Percentiles rank a stretch among this genome's conserved stretches.
These are phyloP conservation scores for Aspergillus homomorphus DNA, from an alignment of 495 filamentous ascomycete genomes.

Conservation along the genomic window DNA sequence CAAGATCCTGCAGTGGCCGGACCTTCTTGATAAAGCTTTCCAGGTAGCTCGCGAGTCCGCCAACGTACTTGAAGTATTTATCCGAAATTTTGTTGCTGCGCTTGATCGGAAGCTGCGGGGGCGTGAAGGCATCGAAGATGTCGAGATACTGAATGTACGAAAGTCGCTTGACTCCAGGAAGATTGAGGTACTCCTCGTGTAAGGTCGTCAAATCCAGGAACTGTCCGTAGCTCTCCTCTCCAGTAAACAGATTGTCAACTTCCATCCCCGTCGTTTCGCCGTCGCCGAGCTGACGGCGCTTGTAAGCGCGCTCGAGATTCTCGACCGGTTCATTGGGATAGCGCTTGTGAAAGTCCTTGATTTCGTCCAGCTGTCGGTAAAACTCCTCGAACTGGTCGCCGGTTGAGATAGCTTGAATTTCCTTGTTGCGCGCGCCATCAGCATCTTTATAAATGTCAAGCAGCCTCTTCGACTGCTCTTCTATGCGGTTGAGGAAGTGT, in stretches of 20 bases:
- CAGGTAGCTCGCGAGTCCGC: slow-evolving; percentile 73
- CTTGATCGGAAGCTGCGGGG: slow-evolving; percentile 67
- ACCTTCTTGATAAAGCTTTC: slow-evolving; percentile 82
- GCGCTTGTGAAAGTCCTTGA: slow-evolving; percentile 82
- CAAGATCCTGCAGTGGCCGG: slow-evolving; percentile 76
- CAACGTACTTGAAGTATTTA: slow-evolving; percentile 85
- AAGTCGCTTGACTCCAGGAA: slow-evolving; percentile 76
- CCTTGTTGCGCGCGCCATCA: slow-evolving; percentile 64
- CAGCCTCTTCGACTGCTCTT: slow-evolving; percentile 76
- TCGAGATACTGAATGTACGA: slow-evolving; percentile 91
- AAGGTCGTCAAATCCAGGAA: slow-evolving; percentile 81
- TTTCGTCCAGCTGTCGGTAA: slow-evolving; percentile 74
- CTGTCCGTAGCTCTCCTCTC: slow-evolving; percentile 87
- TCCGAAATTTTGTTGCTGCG: slow-evolving; percentile 81
- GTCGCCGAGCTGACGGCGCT: slow-evolving; percentile 63
- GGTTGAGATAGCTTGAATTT: slow-evolving; percentile 78
- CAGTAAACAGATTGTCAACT: slow-evolving; percentile 89
- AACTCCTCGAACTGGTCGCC: slow-evolving; percentile 92
- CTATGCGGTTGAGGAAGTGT: slow-evolving; percentile 81
- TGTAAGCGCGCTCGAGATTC: slow-evolving; percentile 90
- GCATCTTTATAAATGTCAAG: slow-evolving; percentile 82
- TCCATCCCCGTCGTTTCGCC: slow-evolving; percentile 61
- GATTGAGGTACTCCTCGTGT: slow-evolving; percentile 87
- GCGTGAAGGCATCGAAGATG: slow-evolving; percentile 79
- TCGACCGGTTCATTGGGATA: slow-evolving; percentile 95